These are phyloP conservation scores for Chalaropsis thielavioides DNA, from an alignment of 2,329 filamentous ascomycete genomes.

Conservation along the genomic window DNA sequence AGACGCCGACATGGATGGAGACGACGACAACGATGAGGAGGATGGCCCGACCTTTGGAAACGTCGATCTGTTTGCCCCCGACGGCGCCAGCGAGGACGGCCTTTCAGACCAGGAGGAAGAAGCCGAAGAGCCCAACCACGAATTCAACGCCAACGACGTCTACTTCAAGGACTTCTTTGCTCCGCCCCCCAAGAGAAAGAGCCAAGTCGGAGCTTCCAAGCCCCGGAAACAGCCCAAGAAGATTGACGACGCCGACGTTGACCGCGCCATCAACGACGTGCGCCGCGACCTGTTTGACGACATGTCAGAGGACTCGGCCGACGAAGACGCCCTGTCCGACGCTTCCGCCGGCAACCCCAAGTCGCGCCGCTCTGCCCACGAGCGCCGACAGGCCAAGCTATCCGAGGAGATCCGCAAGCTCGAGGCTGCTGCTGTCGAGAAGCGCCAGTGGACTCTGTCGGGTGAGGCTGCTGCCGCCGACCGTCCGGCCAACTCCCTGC, in stretches of 20 bases:
- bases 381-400: constrained; percentile 72
- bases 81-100: constrained; percentile 54
- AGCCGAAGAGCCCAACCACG: constrained; percentile 36
- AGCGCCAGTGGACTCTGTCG: constrained; percentile 77
- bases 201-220: constrained; percentile 29
- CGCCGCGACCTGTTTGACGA: constrained; percentile 85
- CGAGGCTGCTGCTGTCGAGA: constrained; percentile 76
- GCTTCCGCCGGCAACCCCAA: constrained; percentile 54
- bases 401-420: constrained; percentile 82
- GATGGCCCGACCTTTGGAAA: constrained; percentile 74
- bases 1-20: constrained; percentile 24
- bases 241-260: constrained; percentile 50
- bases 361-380: constrained; percentile 68
- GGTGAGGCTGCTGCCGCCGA: constrained; percentile 76
- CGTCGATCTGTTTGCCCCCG: constrained; percentile 56
- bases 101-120: constrained; percentile 25
- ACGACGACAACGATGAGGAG: constrained; percentile 49
- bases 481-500: constrained; percentile 75
- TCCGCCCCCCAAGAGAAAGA: constrained; percentile 51
- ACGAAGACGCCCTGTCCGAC: constrained; percentile 48
- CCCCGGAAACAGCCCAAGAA: constrained; percentile 29
- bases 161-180: constrained; percentile 92
- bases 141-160: constrained; percentile 68
- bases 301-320: constrained; percentile 50
- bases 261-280: constrained; percentile 74